Percentiles rank a stretch among this genome's conserved stretches.
These are phyloP conservation scores for Yamadazyma ubonensis DNA, from an alignment of 805 yeast genomes.

Conservation along the genomic window DNA sequence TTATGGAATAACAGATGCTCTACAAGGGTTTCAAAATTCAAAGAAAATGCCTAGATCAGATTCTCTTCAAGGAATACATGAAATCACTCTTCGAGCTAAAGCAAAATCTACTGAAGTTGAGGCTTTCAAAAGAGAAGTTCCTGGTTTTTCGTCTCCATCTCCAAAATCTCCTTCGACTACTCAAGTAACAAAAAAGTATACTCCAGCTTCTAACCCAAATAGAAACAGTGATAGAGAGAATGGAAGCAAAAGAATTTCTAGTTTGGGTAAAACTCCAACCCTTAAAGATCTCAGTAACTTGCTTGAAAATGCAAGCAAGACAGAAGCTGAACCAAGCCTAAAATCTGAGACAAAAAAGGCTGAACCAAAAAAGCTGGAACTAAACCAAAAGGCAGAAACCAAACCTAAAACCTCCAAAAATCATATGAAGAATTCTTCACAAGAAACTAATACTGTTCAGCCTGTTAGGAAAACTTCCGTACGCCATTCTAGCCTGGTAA, in stretches of 20 bases:
- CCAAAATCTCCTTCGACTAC: constrained; percentile 26
- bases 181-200: constrained; percentile 12
- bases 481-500: too few relatives aligned
- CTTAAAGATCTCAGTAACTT: constrained; percentile 3
- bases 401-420: too few relatives aligned
- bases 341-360: neutral
- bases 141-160: constrained; percentile 10
- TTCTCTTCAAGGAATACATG: constrained; percentile 33
- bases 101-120: constrained; percentile 12
- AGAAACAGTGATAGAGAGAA: neutral
- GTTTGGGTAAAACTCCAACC: constrained; percentile 1
- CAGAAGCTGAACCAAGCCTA: neutral
- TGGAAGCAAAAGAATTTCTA: neutral
- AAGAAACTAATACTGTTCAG: too few relatives aligned
- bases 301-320: neutral
- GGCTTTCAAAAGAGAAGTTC: constrained; percentile 13
- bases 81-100: constrained; percentile 21
- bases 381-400: neutral
- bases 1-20: constrained; percentile 26
- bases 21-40: constrained; percentile 26
- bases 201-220: neutral
- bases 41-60: constrained; percentile 22
- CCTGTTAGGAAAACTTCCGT: too few relatives aligned
- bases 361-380: neutral
- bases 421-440: too few relatives aligned